phyloP scores from a whole-genome alignment of 2,329 filamentous ascomycete species.

The Hypoxylon sp. region DNA sequence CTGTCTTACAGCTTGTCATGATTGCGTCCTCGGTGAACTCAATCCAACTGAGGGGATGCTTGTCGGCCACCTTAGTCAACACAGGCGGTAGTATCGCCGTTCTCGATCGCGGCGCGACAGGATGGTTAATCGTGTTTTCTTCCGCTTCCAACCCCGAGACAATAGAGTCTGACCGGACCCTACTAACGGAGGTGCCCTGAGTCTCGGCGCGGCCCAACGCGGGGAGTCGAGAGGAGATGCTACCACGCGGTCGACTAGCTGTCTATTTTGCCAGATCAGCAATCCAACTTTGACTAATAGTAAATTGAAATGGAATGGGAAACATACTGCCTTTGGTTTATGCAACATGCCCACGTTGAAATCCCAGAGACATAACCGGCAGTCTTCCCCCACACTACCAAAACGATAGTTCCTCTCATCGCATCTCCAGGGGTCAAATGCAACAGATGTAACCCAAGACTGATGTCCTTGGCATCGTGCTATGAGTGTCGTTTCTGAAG shows the following conservation, averaged over 20 bases:
- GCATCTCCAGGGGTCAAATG: conserved; percentile 97
- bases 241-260: conserved; percentile 68
- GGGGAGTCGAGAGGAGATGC: conserved; percentile 65
- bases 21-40: conserved; percentile 96
- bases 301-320: conserved; percentile 43
- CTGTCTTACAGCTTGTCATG: conserved; percentile 90
- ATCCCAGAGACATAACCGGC: conserved; percentile 92
- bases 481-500: conserved; percentile 85
- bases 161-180: conserved; percentile 79
- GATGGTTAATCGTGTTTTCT: conserved; percentile 75
- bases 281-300: conserved; percentile 3
- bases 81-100: conserved; percentile 92
- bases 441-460: conserved; percentile 93
- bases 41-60: conserved; percentile 89
- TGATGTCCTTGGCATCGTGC: conserved; percentile 95
- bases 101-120: conserved; percentile 85
- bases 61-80: conserved; percentile 87
- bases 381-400: conserved; percentile 95
- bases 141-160: conserved; percentile 65
- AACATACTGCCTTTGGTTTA: conserved; percentile 83
- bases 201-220: conserved; percentile 71
- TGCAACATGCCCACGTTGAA: conserved; percentile 98
- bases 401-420: conserved; percentile 96
- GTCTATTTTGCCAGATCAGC: conserved; percentile 53
- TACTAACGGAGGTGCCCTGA: conserved; percentile 67